phyloP scores from a whole-genome alignment of 345 rosid species.

The Tarenaya hassleriana region DNA sequence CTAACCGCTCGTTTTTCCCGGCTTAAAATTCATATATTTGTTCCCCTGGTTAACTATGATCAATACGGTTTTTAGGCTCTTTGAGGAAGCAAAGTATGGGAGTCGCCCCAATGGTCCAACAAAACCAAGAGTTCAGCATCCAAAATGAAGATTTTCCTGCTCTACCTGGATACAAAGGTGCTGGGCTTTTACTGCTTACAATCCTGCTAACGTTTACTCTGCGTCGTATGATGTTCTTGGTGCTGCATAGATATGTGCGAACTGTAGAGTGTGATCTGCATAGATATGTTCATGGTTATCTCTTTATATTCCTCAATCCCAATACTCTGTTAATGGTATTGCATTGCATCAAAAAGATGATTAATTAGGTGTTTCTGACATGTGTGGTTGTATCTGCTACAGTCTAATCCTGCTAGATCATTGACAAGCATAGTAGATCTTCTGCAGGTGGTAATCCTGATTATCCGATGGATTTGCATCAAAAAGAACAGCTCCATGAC shows the following conservation, averaged over 20 bases:
- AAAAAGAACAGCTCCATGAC: slow-evolving; percentile 93
- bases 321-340: no score
- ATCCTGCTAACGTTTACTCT: not conserved
- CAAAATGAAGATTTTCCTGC: slow-evolving; percentile 99
- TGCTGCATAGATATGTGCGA: slow-evolving; percentile 10
- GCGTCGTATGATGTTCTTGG: slow-evolving; percentile 13
- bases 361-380: slow-evolving; percentile 2
- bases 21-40: slow-evolving; percentile 16
- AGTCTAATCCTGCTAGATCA: slow-evolving; percentile 19
- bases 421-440: slow-evolving; percentile 40
- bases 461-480: slow-evolving; percentile 86
- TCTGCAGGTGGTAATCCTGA: slow-evolving; percentile 91
- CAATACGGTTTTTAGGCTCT: slow-evolving; percentile 48
- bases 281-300: no score
- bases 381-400: slow-evolving; percentile 8
- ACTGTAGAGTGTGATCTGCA: no score
- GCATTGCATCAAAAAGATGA: slow-evolving; percentile 16
- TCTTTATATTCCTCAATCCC: slow-evolving; percentile 8
- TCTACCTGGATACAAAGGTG: slow-evolving; percentile 96
- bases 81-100: slow-evolving; percentile 84
- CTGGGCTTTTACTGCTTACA: slow-evolving; percentile 17
- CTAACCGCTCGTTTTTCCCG: slow-evolving; percentile 7
- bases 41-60: slow-evolving; percentile 26
- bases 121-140: slow-evolving; percentile 98
- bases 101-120: slow-evolving; percentile 79